Conservation (phyloP, 2,329 filamentous ascomycete genomes). For the Dactylellina sp. region DNA sequence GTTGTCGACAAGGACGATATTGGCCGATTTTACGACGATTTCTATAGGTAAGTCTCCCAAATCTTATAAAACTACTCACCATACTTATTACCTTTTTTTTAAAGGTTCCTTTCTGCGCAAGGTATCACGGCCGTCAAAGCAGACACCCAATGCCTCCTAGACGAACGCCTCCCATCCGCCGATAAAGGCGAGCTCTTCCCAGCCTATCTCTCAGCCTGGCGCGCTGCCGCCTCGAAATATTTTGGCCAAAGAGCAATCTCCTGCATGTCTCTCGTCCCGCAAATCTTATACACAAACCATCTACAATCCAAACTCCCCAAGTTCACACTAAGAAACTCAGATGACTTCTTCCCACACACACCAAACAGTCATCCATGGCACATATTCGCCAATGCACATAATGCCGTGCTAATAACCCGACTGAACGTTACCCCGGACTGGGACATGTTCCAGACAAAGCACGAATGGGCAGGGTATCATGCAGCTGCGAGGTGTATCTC, state of each 20-base stretch:
- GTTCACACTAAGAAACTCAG: slow-evolving; percentile 74
- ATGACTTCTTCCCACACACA: slow-evolving; percentile 87
- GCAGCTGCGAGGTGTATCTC: slow-evolving; percentile 89
- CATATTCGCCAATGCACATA: slow-evolving; percentile 93
- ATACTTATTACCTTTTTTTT: neutral
- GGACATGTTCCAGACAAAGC: slow-evolving; percentile 79
- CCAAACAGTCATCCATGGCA: slow-evolving; percentile 90
- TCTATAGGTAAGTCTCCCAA: slow-evolving; percentile 72
- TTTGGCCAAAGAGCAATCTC: slow-evolving; percentile 84
- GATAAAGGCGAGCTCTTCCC: slow-evolving; percentile 75
- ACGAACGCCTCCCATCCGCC: slow-evolving; percentile 76
- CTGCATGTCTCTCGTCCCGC: slow-evolving; percentile 93
- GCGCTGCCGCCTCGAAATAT: slow-evolving; percentile 78
- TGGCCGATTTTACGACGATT: slow-evolving; percentile 83
- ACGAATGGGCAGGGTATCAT: slow-evolving; percentile 80
- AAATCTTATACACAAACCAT: slow-evolving; percentile 75
- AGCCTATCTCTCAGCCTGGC: slow-evolving; percentile 88
- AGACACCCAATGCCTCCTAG: slow-evolving; percentile 90
- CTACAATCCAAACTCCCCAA: slow-evolving; percentile 26
- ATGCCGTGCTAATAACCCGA: slow-evolving; percentile 82
- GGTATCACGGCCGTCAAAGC: slow-evolving; percentile 92
- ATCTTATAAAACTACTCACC: neutral
- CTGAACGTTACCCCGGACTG: slow-evolving; percentile 82
- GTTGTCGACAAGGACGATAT: slow-evolving; percentile 73
- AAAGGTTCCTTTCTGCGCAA: slow-evolving; percentile 74